Evolutionary conservation across 2,329 filamentous ascomycete species (phyloP).

Genomic region (Chaetomiaceae sp.): DNA sequence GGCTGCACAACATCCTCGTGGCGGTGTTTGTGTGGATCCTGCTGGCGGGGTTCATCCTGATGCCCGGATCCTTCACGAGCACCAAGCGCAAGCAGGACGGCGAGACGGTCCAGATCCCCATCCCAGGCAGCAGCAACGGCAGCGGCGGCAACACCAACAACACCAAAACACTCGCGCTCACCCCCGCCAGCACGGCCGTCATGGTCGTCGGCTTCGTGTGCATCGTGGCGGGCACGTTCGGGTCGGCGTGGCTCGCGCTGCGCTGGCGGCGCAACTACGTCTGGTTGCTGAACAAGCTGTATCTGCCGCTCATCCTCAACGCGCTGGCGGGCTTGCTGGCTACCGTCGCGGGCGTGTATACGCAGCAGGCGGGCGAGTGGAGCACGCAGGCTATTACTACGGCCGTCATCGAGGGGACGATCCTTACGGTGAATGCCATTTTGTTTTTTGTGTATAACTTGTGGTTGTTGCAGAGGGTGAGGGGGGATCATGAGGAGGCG

Average conservation of each 20-base stretch:
- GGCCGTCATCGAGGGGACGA: conserved; percentile 34
- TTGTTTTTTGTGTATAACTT: conserved; percentile 32
- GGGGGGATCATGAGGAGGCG: conserved; percentile 26
- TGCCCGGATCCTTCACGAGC: conserved; percentile 48
- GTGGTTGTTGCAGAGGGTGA: conserved; percentile 31
- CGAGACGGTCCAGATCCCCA: conserved; percentile 3
- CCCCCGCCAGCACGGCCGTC: conserved; percentile 31
- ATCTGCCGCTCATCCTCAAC: conserved; percentile 43
- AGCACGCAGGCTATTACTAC: conserved; percentile 39
- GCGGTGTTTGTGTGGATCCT: conserved; percentile 45
- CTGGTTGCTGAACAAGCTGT: conserved; percentile 49
- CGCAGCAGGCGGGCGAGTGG: conserved; percentile 41
- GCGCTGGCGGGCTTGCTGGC: conserved; percentile 46
- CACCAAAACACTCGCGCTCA: conserved; percentile 3
- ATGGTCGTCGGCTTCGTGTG: conserved; percentile 39
- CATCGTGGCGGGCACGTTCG: conserved; percentile 37
- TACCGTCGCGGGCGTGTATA: conserved; percentile 46
- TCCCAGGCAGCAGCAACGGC: conserved; percentile 3
- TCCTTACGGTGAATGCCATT: conserved; percentile 25
- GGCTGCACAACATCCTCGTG: conserved; percentile 43
- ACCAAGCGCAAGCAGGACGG: conserved; percentile 29
- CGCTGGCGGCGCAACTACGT: conserved; percentile 46
- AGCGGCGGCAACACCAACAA: conserved; percentile 17
- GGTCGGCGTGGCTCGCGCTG: conserved; percentile 41
- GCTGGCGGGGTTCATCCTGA: conserved; percentile 48